These are phyloP conservation scores for Kodamaea anthophila DNA, from an alignment of 1,139 yeast species.

Conservation along the genomic window DNA sequence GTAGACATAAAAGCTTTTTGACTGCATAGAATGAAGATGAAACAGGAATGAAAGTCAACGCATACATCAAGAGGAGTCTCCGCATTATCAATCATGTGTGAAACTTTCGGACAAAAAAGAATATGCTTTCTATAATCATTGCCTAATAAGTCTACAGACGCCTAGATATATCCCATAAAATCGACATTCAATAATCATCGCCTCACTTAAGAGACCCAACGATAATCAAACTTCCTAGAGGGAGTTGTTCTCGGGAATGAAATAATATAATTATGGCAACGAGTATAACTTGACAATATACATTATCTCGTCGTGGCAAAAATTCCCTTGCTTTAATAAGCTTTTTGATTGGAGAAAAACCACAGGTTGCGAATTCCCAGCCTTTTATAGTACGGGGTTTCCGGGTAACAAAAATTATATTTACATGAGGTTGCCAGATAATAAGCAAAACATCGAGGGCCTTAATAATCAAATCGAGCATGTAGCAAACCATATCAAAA, in stretches of 20 bases:
- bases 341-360: conserved; percentile 51
- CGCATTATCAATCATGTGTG: too few relatives aligned
- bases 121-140: too few relatives aligned
- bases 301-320: conserved; percentile 69
- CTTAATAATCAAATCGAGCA: too few relatives aligned
- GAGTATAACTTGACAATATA: conserved; percentile 55
- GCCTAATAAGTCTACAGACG: too few relatives aligned
- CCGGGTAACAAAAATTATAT: conserved; percentile 8
- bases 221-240: conserved; percentile 58
- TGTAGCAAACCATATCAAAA: too few relatives aligned
- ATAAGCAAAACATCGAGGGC: too few relatives aligned
- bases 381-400: too few relatives aligned
- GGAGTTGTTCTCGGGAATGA: conserved; percentile 49
- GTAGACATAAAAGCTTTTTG: conserved; percentile 3
- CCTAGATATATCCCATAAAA: conserved; percentile 45
- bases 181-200: conserved; percentile 61
- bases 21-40: background rate
- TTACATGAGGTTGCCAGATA: too few relatives aligned
- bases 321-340: conserved; percentile 45
- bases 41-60: too few relatives aligned
- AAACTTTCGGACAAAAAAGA: too few relatives aligned
- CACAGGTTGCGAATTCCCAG: too few relatives aligned
- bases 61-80: too few relatives aligned
- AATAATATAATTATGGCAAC: conserved; percentile 50
- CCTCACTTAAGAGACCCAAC: conserved; percentile 44